These are phyloP conservation scores for Umbelopsis vinacea DNA, from an alignment of 192 early-diverging fungal species.

Conservation along the genomic window DNA sequence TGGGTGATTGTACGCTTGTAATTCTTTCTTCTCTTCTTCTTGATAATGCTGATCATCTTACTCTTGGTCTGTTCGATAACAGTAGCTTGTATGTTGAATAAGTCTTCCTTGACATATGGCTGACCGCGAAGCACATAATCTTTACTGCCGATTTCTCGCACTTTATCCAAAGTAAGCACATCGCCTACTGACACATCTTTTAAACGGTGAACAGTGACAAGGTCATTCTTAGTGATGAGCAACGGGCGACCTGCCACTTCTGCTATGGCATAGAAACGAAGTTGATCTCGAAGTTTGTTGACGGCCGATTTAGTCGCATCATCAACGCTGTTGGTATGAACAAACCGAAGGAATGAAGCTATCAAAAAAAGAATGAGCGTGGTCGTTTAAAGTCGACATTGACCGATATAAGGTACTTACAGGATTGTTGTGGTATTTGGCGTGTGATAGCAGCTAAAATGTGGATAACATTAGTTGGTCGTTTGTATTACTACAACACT, in stretches of 20 bases:
- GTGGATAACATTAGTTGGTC: background rate
- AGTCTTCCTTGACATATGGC: constrained; percentile 78
- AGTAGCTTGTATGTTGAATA: constrained; percentile 79
- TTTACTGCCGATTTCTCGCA: constrained; percentile 83
- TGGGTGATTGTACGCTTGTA: constrained; percentile 70
- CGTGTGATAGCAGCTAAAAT: background rate
- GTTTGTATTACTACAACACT: background rate
- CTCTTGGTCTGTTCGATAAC: constrained; percentile 90
- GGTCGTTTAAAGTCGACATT: background rate
- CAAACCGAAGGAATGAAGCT: constrained; percentile 4
- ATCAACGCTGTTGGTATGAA: constrained; percentile 6
- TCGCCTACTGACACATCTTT: constrained; percentile 88
- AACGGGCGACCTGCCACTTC: constrained; percentile 89
- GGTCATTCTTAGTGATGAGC: constrained; percentile 86
- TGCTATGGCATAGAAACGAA: constrained; percentile 83
- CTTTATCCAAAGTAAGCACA: constrained; percentile 82
- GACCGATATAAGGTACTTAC: background rate
- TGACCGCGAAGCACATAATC: constrained; percentile 86
- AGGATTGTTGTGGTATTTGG: constrained; percentile 10
- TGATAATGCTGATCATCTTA: constrained; percentile 70
- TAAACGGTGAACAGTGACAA: constrained; percentile 82
- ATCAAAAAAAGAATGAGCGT: background rate
- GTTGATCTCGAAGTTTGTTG: constrained; percentile 62
- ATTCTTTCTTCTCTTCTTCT: constrained; percentile 83
- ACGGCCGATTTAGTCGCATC: constrained; percentile 12